A percentile compares a stretch with the other conserved stretches of the same genome.
These are phyloP conservation scores for Aureobasidium lini DNA, from an alignment of 2,329 filamentous ascomycete genomes.

Conservation along the genomic window DNA sequence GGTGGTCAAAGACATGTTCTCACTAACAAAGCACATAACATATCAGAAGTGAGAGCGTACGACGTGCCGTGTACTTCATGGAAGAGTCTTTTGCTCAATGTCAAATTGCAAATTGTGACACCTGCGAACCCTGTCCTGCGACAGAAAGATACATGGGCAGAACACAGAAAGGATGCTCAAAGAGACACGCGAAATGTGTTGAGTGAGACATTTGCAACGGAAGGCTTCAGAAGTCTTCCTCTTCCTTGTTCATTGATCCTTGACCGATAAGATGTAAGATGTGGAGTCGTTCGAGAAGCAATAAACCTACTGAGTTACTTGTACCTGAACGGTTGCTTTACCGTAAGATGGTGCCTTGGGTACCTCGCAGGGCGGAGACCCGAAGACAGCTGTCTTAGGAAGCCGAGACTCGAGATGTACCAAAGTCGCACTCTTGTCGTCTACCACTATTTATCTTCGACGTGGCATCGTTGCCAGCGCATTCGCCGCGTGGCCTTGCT, in stretches of 20 bases:
- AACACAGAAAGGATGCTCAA: background rate
- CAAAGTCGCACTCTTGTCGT: background rate
- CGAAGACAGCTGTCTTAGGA: background rate
- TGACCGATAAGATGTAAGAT: background rate
- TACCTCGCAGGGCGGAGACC: background rate
- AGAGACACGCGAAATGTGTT: background rate
- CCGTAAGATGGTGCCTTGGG: background rate
- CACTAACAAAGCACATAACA: too few relatives aligned
- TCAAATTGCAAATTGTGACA: too few relatives aligned
- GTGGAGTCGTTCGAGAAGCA: background rate
- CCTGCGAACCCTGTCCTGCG: background rate
- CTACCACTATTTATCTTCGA: background rate
- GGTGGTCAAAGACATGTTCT: background rate
- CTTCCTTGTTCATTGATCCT: background rate
- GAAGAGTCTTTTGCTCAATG: too few relatives aligned
- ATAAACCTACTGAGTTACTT: background rate
- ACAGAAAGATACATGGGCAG: background rate
- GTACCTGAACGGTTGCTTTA: background rate
- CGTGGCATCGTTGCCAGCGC: background rate
- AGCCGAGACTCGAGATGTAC: background rate
- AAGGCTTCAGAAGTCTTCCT: background rate
- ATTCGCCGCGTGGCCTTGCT: background rate
- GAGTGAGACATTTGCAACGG: conserved; percentile 1
- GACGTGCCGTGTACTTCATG: too few relatives aligned
- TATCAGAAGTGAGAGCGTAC: too few relatives aligned